Evolutionary conservation across 805 yeast species (phyloP).

Genomic region (Peterozyma xylosa): DNA sequence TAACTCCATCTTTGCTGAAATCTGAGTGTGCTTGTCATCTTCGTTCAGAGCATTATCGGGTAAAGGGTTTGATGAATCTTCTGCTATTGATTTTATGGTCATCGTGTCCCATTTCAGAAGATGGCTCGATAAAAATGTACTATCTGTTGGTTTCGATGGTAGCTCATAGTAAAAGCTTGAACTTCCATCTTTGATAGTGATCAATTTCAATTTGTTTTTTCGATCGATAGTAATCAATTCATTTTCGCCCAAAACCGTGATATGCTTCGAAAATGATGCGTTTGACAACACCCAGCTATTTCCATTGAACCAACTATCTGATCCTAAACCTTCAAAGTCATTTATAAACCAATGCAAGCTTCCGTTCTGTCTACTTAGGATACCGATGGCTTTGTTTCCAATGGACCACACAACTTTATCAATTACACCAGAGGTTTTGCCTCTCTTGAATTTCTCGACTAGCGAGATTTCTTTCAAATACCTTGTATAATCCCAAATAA

Average conservation of each 20-base stretch:
- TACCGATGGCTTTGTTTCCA: slow-evolving; percentile 34
- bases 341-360: slow-evolving; percentile 57
- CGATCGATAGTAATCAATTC: slow-evolving; percentile 15
- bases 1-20: slow-evolving; percentile 38
- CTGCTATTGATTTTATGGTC: slow-evolving; percentile 2
- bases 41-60: too few relatives aligned
- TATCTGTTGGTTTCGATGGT: slow-evolving; percentile 24
- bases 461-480: slow-evolving; percentile 42
- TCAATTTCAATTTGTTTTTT: slow-evolving; percentile 22
- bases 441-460: slow-evolving; percentile 52
- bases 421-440: slow-evolving; percentile 52
- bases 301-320: slow-evolving; percentile 8
- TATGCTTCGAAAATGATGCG: background rate
- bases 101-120: slow-evolving; percentile 6
- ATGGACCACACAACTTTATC: slow-evolving; percentile 46
- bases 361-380: slow-evolving; percentile 47
- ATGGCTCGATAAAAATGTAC: slow-evolving; percentile 16
- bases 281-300: slow-evolving; percentile 41
- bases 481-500: slow-evolving; percentile 55
- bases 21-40: background rate
- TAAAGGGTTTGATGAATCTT: slow-evolving; percentile 11
- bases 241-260: background rate
- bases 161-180: slow-evolving; percentile 32
- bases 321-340: slow-evolving; percentile 18
- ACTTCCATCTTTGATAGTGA: slow-evolving; percentile 30